These are phyloP conservation scores for Sugiyamaella xylanicola DNA, from an alignment of 1,139 yeast species.

Conservation along the genomic window DNA sequence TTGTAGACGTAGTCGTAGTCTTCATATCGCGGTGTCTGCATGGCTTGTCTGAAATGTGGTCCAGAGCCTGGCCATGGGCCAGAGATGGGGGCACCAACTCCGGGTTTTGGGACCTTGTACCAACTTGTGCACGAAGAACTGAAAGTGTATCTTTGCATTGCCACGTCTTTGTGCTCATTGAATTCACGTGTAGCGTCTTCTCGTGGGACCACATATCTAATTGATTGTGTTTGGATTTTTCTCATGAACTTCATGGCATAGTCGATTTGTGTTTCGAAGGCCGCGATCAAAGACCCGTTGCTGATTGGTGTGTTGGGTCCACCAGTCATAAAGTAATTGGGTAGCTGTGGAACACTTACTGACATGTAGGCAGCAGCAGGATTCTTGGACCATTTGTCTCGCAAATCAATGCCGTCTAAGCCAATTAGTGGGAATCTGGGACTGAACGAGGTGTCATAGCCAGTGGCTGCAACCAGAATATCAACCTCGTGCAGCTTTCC, in stretches of 20 bases:
- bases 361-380: slow-evolving; percentile 29
- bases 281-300: slow-evolving; percentile 25
- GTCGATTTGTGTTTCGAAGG: slow-evolving; percentile 26
- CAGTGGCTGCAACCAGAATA: slow-evolving; percentile 34
- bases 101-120: slow-evolving; percentile 29
- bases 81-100: slow-evolving; percentile 25
- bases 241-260: slow-evolving; percentile 30
- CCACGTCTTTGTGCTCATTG: slow-evolving; percentile 23
- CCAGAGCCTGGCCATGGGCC: slow-evolving; percentile 35
- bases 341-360: slow-evolving; percentile 31
- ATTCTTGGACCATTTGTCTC: slow-evolving; percentile 1
- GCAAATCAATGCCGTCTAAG: slow-evolving; percentile 14
- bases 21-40: slow-evolving; percentile 32
- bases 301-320: slow-evolving; percentile 32
- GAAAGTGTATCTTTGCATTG: slow-evolving; percentile 27
- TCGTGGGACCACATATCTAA: slow-evolving; percentile 29
- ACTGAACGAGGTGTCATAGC: slow-evolving; percentile 28
- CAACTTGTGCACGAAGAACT: slow-evolving; percentile 29
- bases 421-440: slow-evolving; percentile 31
- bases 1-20: slow-evolving; percentile 25
- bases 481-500: slow-evolving; percentile 30
- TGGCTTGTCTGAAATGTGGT: slow-evolving; percentile 26
- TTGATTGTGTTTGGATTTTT: slow-evolving; percentile 29
- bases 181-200: slow-evolving; percentile 29
- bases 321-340: slow-evolving; percentile 30